These are phyloP conservation scores for Rhododendron ferrugineum DNA, from an alignment of 148 eudicot genomes.

Conservation along the genomic window DNA sequence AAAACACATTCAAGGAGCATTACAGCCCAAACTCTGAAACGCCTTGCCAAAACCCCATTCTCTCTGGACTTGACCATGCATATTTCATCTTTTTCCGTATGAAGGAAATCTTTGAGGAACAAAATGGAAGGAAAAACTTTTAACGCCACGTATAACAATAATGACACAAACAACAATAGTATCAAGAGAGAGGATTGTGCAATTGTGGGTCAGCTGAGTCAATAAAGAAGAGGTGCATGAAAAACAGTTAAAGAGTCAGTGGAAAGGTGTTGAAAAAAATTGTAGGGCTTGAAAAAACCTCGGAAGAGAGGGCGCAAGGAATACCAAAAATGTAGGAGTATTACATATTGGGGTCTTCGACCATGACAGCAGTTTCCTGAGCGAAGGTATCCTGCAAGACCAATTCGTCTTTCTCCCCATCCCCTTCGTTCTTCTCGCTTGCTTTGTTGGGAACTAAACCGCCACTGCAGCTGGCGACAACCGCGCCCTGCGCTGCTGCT, in stretches of 20 bases:
- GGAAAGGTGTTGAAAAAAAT: not conserved
- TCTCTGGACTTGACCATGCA: not conserved
- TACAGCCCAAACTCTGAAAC: not conserved
- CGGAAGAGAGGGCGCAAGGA: not conserved
- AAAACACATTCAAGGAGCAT: not conserved
- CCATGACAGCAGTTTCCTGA: slow-evolving; percentile 95
- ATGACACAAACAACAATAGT: not conserved
- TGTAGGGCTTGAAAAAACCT: not conserved
- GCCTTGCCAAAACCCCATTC: not conserved
- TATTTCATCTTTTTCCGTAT: not conserved
- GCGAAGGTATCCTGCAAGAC: slow-evolving; percentile 98
- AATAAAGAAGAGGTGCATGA: not conserved
- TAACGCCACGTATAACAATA: not conserved
- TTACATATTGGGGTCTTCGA: slow-evolving; percentile 97
- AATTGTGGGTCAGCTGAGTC: not conserved
- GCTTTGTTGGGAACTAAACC: slow-evolving; percentile 31
- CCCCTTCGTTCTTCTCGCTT: slow-evolving; percentile 51
- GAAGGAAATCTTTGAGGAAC: not conserved
- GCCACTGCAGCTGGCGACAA: slow-evolving; percentile 1
- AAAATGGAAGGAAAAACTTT: not conserved
- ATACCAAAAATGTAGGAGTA: not conserved
- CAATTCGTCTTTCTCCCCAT: slow-evolving; percentile 88
- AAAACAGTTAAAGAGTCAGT: not conserved
- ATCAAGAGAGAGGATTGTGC: not conserved
- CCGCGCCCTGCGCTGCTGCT: slow-evolving; percentile 11